Evolutionary conservation across 805 yeast genomes (phyloP).

Genomic region (Monosporozyma aquatica): DNA sequence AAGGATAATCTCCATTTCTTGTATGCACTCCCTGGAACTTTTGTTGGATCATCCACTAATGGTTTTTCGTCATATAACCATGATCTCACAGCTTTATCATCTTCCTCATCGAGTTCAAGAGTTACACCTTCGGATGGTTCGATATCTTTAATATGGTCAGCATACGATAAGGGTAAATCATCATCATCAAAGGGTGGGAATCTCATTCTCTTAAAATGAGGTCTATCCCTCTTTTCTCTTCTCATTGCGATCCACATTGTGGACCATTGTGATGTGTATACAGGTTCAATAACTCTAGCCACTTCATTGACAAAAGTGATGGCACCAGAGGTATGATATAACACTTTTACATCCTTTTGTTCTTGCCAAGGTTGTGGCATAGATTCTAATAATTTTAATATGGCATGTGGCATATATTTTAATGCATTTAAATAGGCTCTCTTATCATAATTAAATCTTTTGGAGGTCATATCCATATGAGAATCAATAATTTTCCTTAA

Average conservation of each 20-base stretch:
- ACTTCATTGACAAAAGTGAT: constrained; percentile 88
- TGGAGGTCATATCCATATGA: constrained; percentile 78
- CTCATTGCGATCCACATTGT: constrained; percentile 89
- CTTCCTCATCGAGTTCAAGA: constrained; percentile 53
- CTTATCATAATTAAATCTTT: constrained; percentile 73
- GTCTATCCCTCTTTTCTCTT: constrained; percentile 82
- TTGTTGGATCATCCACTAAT: constrained; percentile 43
- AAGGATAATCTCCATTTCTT: constrained; percentile 58
- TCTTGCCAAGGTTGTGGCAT: constrained; percentile 99
- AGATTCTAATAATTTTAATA: constrained; percentile 77
- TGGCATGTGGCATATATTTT: constrained; percentile 93
- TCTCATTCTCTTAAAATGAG: constrained; percentile 82
- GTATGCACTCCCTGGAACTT: constrained; percentile 72
- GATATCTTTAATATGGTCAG: constrained; percentile 65
- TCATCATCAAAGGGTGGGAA: constrained; percentile 97
- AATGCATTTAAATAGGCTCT: constrained; percentile 82
- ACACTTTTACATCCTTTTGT: constrained; percentile 71
- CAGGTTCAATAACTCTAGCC: constrained; percentile 87
- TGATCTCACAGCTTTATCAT: constrained; percentile 51
- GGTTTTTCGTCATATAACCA: constrained; percentile 83
- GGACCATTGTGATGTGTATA: constrained; percentile 93
- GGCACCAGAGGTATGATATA: constrained; percentile 89
- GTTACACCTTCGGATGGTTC: constrained; percentile 67
- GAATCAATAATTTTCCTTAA: constrained; percentile 72
- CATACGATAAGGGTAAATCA: constrained; percentile 81